phyloP scores from a whole-genome alignment of 306 rosid species.

The Trifolium dubium region DNA sequence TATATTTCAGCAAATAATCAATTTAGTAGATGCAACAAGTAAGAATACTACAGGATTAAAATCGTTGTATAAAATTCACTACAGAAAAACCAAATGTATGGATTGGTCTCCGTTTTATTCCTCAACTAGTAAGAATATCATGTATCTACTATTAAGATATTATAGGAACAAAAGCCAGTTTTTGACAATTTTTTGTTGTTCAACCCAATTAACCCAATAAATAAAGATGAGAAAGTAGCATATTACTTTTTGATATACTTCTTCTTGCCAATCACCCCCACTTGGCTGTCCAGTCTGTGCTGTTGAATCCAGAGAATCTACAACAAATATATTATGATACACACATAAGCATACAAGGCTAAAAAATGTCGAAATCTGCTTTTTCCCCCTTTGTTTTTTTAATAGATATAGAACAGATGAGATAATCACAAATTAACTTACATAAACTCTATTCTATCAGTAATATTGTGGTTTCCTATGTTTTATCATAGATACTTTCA shows the following conservation, averaged over 20 bases:
- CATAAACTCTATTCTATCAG: constrained; percentile 10
- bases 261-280: constrained; percentile 91
- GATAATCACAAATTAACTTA: constrained; percentile 20
- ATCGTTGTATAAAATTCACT: constrained; percentile 1
- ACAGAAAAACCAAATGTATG: constrained; percentile 11
- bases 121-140: not conserved
- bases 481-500: constrained; percentile 17
- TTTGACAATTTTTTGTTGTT: constrained; percentile 17
- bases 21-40: constrained; percentile 10
- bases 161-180: constrained; percentile 1
- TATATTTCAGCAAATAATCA: constrained; percentile 18
- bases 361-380: not conserved
- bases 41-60: not conserved
- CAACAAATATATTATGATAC: constrained; percentile 40
- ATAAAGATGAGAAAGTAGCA: constrained; percentile 29
- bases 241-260: constrained; percentile 78
- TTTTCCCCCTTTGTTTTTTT: not conserved
- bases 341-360: constrained; percentile 35
- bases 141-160: constrained; percentile 17
- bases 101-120: constrained; percentile 24
- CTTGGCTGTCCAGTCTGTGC: constrained; percentile 82
- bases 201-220: constrained; percentile 22
- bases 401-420: not conserved
- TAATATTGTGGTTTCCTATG: constrained; percentile 13
- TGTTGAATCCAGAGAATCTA: constrained; percentile 90